Evolutionary conservation across 2,329 filamentous ascomycete species (phyloP), one percentile per base, ranked within the genome.

Genomic region (Lasiodiplodia sp.): DNA sequence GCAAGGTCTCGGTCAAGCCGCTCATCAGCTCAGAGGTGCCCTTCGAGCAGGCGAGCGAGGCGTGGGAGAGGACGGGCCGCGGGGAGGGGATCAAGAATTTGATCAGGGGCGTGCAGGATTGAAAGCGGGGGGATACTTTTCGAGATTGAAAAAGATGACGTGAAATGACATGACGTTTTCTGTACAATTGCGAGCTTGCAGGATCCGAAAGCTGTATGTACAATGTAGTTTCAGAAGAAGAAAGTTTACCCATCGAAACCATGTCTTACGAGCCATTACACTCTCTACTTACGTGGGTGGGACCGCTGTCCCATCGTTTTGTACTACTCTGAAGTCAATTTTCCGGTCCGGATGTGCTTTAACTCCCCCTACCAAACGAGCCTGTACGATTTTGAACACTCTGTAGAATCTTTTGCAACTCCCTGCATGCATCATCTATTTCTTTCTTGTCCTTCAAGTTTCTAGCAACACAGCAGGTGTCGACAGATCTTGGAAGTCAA

Each of bases 11-110:
- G 34, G 75, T 77, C 3, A 75, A 74, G 68, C 63, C 73, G 8
- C 51, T 79, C 38, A 74, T 79, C n/a, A 78, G 72, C 56, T 75
- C 74, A 4, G 71, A 73, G 28, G 73, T 72, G 25, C 68, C 69
- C 1, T 79, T 79, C 68, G 75, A 77, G 56, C 71, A 73, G 16
- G 75, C 76, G 16, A 74, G 71, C 2, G 66, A 72, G 12, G 77
- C 76, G 14, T 79, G 76, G 76, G 75, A 78, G 31, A 75, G 73
- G 69, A 78, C 76, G 16, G 71, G 71, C 2, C 73, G 69, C 21
- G 75, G 77, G 2, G 72, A 77, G 31, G 77, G 77, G 0, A 75
- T 79, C 65, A 79, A 79, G 71, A 79, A 78, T 55, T 34, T 78
- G 68, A 78, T 79, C 40, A 68, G 70, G 51, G 77, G 75, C 2